Base-by-base conservation (phyloP, 23 red algal species). In the Agarophyton chilense region DNA sequence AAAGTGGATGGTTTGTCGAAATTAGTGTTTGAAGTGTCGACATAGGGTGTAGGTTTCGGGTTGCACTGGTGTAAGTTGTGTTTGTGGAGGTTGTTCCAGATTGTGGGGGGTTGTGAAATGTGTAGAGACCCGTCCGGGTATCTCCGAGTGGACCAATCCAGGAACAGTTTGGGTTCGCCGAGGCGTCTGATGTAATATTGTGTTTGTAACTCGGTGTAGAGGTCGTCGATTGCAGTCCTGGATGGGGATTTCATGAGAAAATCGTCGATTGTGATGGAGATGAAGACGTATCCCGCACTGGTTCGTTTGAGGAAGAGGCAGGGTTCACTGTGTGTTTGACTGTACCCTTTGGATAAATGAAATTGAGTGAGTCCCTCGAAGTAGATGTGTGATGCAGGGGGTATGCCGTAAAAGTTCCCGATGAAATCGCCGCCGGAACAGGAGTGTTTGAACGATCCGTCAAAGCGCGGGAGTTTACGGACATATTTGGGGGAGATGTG, bases 251-350 rank as follows among this genome's bases (percentile, higher is more conserved):
- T 31, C 12, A 12, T 12, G 16, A 83, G 6, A 25, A 83, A 83
- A 26, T 83, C 78, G 58, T 83, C 78, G 21, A 35, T 83, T 39
- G 41, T 83, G 3, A 47, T 55, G 52, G 12, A 49, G 29, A 40
- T 60, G n/a, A 62, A 3, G 25, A 28, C 44, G 29, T 18, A 16
- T 10, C 32, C 10, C 12, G 19, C 77, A 28, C 11, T 60, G 8
- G 38, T 5, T 4, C 25, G 33, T 19, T 61, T 61, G 53, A 83
- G 19, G 42, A 21, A 83, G 14, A 83, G 4, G 53, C 28, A 35
- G 6, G 78, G 54, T n/a, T 83, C 78, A 33, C 53, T 43, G 4
- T 64, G 11, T 19, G 21, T 4, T 4, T 2, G 4, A 34, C 16
- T 41, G 78, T 64, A 64, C 36, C 58, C 40, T 4, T 65, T 13